Conservation (phyloP, 768 basidiomycete species). For the Suillus subaureus region DNA sequence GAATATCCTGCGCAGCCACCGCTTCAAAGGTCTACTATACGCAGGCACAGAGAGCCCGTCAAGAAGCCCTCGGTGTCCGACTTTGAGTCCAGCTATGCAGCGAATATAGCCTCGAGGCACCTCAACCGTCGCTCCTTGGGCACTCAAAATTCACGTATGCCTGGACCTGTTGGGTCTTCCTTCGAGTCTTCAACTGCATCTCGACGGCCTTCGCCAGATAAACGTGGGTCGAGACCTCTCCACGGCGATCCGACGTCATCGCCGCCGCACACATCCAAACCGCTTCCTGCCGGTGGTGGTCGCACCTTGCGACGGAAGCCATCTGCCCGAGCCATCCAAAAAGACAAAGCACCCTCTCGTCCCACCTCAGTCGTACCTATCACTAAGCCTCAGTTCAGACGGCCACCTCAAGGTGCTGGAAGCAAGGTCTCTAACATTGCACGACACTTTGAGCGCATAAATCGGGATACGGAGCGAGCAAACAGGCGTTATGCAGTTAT, state of each 20-base stretch:
- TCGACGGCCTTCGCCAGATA: conserved; percentile 74
- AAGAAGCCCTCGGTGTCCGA: conserved; percentile 75
- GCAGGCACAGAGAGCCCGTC: conserved; percentile 48
- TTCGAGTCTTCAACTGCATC: conserved; percentile 64
- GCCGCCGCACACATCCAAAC: conserved; percentile 25
- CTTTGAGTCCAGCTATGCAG: conserved; percentile 90
- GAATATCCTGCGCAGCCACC: conserved; percentile 47
- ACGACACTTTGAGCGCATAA: conserved; percentile 87
- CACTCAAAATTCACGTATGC: conserved; percentile 43
- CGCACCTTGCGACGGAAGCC: conserved; percentile 42
- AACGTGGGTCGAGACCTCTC: conserved; percentile 43
- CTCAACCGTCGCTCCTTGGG: conserved; percentile 49
- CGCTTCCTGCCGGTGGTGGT: conserved; percentile 26
- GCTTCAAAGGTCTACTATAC: conserved; percentile 38
- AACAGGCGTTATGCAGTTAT: conserved; percentile 85
- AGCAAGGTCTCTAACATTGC: conserved; percentile 86
- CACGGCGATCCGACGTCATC: conserved; percentile 37
- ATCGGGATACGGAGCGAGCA: conserved; percentile 70
- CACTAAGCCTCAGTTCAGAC: conserved; percentile 57
- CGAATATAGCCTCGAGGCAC: conserved; percentile 85
- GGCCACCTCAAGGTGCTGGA: conserved; percentile 49
- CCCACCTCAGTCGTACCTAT: conserved; percentile 34
- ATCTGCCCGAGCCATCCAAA: conserved; percentile 33
- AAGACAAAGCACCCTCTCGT: conserved; percentile 46
- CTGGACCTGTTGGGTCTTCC: conserved; percentile 49